These are phyloP conservation scores for Alnus rubra DNA, from an alignment of 306 rosid species.

Conservation along the genomic window DNA sequence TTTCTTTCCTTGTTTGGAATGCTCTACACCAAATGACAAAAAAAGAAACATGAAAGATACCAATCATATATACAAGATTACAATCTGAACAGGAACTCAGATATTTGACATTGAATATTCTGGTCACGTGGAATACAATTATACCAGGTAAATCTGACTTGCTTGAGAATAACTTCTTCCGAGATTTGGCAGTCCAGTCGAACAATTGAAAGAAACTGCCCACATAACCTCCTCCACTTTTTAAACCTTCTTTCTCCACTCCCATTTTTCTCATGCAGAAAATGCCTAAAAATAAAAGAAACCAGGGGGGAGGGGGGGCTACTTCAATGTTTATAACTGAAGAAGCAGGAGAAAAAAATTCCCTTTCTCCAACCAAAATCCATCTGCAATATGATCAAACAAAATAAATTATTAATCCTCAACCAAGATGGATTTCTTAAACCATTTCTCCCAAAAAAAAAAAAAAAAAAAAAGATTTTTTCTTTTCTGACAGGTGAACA, in stretches of 20 bases:
- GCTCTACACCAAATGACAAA: slow-evolving; percentile 40
- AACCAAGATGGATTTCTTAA: background rate
- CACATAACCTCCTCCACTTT: slow-evolving; percentile 61
- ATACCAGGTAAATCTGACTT: slow-evolving; percentile 69
- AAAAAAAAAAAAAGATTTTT: background rate
- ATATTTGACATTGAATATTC: slow-evolving; percentile 1
- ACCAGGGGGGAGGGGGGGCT: background rate
- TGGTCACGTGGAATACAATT: slow-evolving; percentile 5
- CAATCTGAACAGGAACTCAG: slow-evolving; percentile 6
- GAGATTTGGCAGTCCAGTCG: slow-evolving; percentile 88
- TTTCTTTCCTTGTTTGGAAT: slow-evolving; percentile 51
- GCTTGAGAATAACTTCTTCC: slow-evolving; percentile 76
- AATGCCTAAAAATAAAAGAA: background rate
- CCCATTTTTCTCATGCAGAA: slow-evolving; percentile 67
- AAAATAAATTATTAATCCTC: background rate
- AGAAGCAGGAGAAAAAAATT: slow-evolving; percentile 21
- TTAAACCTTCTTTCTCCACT: slow-evolving; percentile 66
- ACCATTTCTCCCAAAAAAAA: background rate
- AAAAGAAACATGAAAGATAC: slow-evolving; percentile 3
- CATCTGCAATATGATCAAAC: slow-evolving; percentile 31
- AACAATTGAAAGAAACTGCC: slow-evolving; percentile 88
- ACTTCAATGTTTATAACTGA: slow-evolving; percentile 32
- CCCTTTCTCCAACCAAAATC: slow-evolving; percentile 22
- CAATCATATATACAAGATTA: slow-evolving; percentile 14
- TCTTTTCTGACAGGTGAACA: background rate